Conservation (phyloP, 2,329 filamentous ascomycete genomes). For the Colletotrichum siamense region DNA sequence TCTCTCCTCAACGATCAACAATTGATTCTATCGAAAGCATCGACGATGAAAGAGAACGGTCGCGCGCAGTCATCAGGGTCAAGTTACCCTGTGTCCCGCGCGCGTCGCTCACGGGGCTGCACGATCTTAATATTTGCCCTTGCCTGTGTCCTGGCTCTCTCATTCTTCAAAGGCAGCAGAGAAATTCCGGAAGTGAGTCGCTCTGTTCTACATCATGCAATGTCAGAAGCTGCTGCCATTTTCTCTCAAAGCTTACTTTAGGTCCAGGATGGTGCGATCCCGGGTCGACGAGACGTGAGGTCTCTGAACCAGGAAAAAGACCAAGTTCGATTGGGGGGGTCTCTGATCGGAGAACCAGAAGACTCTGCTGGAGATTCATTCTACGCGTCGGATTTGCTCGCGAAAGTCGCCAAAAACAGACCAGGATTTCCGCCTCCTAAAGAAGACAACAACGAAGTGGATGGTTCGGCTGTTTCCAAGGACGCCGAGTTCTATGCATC, state of each 20-base stretch:
- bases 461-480: not conserved
- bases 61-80: not conserved
- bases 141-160: not conserved
- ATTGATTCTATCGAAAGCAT: not conserved
- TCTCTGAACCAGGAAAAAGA: not conserved
- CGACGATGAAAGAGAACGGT: not conserved
- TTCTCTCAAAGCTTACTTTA: not conserved
- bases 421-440: accelerated
- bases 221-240: not conserved
- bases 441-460: accelerated
- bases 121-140: not conserved
- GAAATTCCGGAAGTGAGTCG: not conserved
- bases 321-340: not conserved
- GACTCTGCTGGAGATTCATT: not conserved
- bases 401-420: not conserved
- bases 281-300: not conserved
- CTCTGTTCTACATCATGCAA: accelerated
- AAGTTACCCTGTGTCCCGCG: not conserved
- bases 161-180: not conserved
- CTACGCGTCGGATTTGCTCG: not conserved
- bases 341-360: accelerated
- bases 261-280: accelerated
- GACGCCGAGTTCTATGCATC: not conserved
- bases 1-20: not conserved
- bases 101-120: not conserved